phyloP scores from a whole-genome alignment of 2,329 filamentous ascomycete genomes.

The Pseudopyricularia cyperi region DNA sequence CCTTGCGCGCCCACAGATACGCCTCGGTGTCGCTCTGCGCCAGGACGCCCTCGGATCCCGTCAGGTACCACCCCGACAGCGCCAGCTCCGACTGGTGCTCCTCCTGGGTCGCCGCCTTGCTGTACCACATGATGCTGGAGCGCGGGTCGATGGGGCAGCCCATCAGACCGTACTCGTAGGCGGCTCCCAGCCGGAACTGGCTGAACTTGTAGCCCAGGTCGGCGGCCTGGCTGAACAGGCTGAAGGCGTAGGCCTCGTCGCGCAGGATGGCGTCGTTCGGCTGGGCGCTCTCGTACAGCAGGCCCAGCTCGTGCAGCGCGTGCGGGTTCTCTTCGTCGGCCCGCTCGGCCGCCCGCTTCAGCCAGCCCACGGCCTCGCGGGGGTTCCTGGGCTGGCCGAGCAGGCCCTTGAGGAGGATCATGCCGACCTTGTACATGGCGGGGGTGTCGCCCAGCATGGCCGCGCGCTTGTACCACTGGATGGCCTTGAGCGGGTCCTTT shows the following conservation, averaged over 20 bases:
- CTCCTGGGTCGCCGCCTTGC: conserved; percentile 75
- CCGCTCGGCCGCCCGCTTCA: conserved; percentile 82
- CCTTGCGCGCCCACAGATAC: conserved; percentile 93
- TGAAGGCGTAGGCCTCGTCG: conserved; percentile 71
- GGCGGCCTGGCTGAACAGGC: conserved; percentile 73
- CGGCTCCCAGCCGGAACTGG: conserved; percentile 77
- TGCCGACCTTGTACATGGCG: conserved; percentile 97
- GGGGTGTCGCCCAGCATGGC: conserved; percentile 81
- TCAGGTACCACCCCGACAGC: conserved; percentile 87
- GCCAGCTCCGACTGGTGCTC: conserved; percentile 88
- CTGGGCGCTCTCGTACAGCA: conserved; percentile 51
- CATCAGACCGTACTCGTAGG: conserved; percentile 79
- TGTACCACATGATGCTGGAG: conserved; percentile 88
- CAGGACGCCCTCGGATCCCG: conserved; percentile 74
- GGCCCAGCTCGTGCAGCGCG: conserved; percentile 75
- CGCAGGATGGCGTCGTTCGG: conserved; percentile 61
- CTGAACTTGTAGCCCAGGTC: conserved; percentile 90
- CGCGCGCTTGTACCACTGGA: conserved; percentile 95
- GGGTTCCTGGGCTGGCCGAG: conserved; percentile 77
- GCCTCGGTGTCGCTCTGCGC: conserved; percentile 91
- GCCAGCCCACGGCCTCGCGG: conserved; percentile 77
- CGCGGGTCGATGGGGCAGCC: conserved; percentile 73
- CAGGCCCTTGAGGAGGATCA: conserved; percentile 86
- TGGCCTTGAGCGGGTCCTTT: conserved; percentile 81
- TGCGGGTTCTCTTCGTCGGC: conserved; percentile 88